Conservation (phyloP, 169 alveolate genomes). For the Plasmodium chabaudi region DNA sequence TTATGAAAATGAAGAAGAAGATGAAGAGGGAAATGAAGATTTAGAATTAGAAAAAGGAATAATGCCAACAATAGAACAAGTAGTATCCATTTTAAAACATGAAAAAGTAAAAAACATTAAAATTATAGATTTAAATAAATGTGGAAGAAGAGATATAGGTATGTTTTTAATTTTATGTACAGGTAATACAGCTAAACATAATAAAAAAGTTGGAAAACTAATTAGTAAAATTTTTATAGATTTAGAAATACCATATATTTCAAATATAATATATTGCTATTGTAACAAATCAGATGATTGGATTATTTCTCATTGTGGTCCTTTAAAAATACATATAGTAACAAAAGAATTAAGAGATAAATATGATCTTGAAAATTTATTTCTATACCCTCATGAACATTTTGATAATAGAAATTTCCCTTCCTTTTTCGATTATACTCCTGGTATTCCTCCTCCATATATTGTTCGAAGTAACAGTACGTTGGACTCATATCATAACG, state of each 20-base stretch:
- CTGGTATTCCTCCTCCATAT: constrained; percentile 79
- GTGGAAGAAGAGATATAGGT: constrained; percentile 87
- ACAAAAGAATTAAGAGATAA: constrained; percentile 78
- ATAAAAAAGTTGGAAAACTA: constrained; percentile 83
- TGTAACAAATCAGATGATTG: constrained; percentile 86
- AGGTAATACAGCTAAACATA: constrained; percentile 78
- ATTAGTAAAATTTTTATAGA: constrained; percentile 81
- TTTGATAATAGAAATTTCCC: constrained; percentile 69
- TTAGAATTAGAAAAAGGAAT: constrained; percentile 82
- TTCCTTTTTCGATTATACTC: constrained; percentile 73
- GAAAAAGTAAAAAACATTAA: constrained; percentile 77
- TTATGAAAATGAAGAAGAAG: constrained; percentile 68
- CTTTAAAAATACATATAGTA: constrained; percentile 84
- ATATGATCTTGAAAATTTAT: constrained; percentile 79
- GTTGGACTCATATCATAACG: constrained; percentile 44
- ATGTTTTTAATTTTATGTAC: constrained; percentile 87
- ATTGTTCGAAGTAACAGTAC: constrained; percentile 54
- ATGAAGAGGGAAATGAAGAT: constrained; percentile 36
- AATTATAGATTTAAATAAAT: constrained; percentile 84
- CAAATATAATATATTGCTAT: constrained; percentile 83
- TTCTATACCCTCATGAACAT: constrained; percentile 78
- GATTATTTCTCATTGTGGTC: constrained; percentile 87
- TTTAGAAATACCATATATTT: constrained; percentile 85
- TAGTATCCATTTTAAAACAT: constrained; percentile 85
- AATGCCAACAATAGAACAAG: constrained; percentile 87